These are phyloP conservation scores for Colletotrichum incanum DNA, from an alignment of 2,329 filamentous ascomycete genomes.

Conservation along the genomic window DNA sequence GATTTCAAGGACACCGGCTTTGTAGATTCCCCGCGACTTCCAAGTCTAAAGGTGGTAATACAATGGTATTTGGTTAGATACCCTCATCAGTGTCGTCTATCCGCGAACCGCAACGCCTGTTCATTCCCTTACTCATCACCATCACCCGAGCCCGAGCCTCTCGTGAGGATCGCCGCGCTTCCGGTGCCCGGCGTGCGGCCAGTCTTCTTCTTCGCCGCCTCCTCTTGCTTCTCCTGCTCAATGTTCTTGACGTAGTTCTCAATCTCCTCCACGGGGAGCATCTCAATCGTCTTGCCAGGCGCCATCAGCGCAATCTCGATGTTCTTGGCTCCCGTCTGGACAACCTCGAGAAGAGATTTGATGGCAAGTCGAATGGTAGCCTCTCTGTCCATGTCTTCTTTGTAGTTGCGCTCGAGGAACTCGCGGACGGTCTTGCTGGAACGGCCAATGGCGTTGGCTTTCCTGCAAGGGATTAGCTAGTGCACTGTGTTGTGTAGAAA, in stretches of 20 bases:
- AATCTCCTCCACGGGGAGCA: conserved; percentile 95
- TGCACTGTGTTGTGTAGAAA: background rate
- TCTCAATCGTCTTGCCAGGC: conserved; percentile 90
- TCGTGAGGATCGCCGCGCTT: conserved; percentile 81
- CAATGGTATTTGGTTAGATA: conserved; percentile 50
- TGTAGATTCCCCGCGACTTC: conserved; percentile 42
- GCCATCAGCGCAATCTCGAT: conserved; percentile 99
- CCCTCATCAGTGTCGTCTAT: conserved; percentile 42
- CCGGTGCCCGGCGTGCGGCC: conserved; percentile 80
- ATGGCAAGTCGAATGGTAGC: conserved; percentile 97
- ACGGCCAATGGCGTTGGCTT: conserved; percentile 98
- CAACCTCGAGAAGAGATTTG: conserved; percentile 97
- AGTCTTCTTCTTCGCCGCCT: conserved; percentile 97
- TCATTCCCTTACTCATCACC: conserved; percentile 46
- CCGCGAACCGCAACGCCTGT: conserved; percentile 38
- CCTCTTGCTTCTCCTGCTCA: conserved; percentile 99
- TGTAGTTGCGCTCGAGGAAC: conserved; percentile 99
- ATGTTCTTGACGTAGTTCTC: conserved; percentile 99
- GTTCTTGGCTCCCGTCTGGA: conserved; percentile 99
- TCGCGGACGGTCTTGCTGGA: conserved; percentile 99
- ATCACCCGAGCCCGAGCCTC: conserved; percentile 63
- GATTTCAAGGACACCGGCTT: conserved; percentile 38
- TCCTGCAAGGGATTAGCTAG: conserved; percentile 72
- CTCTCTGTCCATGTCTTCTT: conserved; percentile 96
- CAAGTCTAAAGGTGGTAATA: conserved; percentile 57